Evolutionary conservation across 1,139 yeast genomes (phyloP).

Genomic region (Lizanozyma gosingica): DNA sequence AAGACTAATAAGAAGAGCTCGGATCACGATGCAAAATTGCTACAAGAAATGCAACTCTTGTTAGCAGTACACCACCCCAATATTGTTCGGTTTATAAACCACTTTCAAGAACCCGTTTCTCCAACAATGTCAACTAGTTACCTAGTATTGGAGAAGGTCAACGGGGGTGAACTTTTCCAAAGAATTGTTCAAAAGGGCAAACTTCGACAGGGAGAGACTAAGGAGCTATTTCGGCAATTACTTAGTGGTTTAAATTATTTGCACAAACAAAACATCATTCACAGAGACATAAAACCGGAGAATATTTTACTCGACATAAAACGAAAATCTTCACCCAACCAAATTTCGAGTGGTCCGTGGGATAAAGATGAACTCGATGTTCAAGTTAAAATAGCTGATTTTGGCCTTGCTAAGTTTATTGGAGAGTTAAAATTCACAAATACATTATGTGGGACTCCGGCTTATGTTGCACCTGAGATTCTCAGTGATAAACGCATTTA

Average conservation of each 20-base stretch:
- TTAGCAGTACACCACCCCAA: constrained; percentile 63
- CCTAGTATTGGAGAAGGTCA: constrained; percentile 62
- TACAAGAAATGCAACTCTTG: constrained; percentile 60
- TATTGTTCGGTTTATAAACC: constrained; percentile 57
- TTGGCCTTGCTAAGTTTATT: constrained; percentile 71
- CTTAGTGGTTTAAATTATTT: constrained; percentile 54
- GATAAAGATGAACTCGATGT: constrained; percentile 55
- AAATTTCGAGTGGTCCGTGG: constrained; percentile 60
- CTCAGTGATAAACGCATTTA: constrained; percentile 45
- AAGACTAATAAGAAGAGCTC: constrained; percentile 17
- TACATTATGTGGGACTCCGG: constrained; percentile 77
- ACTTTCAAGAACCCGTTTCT: constrained; percentile 61
- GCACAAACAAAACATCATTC: constrained; percentile 59
- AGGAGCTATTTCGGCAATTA: constrained; percentile 50
- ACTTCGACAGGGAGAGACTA: constrained; percentile 53
- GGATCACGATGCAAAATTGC: constrained; percentile 42
- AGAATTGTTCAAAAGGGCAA: constrained; percentile 57
- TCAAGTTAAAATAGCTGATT: constrained; percentile 69
- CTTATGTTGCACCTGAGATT: constrained; percentile 79
- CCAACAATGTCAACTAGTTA: constrained; percentile 50
- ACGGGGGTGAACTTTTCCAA: constrained; percentile 68
- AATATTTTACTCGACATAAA: constrained; percentile 58
- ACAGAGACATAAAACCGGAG: constrained; percentile 74
- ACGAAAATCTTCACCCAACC: constrained; percentile 20
- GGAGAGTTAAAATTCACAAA: constrained; percentile 71